Evolutionary conservation across 2,329 filamentous ascomycete species (phyloP).

Genomic region (Aspergillus chevalieri): DNA sequence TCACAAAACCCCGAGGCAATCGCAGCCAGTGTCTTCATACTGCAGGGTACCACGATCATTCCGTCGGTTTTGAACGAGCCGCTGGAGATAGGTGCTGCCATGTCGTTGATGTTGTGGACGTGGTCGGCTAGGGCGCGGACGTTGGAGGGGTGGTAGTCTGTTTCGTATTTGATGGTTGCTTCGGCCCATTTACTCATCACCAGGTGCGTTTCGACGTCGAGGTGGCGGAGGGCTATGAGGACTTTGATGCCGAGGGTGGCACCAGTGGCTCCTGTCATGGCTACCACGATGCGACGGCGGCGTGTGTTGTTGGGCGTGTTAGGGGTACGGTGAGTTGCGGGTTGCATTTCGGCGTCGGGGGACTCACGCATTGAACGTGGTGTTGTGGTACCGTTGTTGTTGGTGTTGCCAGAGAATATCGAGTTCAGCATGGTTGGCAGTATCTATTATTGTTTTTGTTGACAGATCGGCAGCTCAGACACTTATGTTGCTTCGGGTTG

Average conservation of each 20-base stretch:
- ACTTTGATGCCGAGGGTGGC: conserved; percentile 39
- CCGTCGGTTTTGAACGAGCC: conserved; percentile 41
- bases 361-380: conserved; percentile 13
- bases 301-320: not conserved
- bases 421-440: conserved; percentile 10
- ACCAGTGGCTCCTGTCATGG: conserved; percentile 48
- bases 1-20: conserved; percentile 39
- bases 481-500: not conserved
- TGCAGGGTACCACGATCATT: conserved; percentile 47
- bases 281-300: conserved; percentile 39
- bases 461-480: not conserved
- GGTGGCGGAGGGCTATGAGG: conserved; percentile 35
- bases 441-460: not conserved
- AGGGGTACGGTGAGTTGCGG: not conserved
- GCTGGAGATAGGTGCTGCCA: conserved; percentile 41
- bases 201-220: conserved; percentile 45
- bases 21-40: conserved; percentile 45
- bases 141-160: conserved; percentile 32
- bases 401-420: conserved; percentile 9
- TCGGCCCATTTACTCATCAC: conserved; percentile 47
- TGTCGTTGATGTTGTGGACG: conserved; percentile 38
- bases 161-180: conserved; percentile 45
- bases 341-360: conserved; percentile 1
- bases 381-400: conserved; percentile 5
- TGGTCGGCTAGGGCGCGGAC: conserved; percentile 36